These are phyloP conservation scores for Acacia pycnantha DNA, from an alignment of 331 rosid genomes.

Conservation along the genomic window DNA sequence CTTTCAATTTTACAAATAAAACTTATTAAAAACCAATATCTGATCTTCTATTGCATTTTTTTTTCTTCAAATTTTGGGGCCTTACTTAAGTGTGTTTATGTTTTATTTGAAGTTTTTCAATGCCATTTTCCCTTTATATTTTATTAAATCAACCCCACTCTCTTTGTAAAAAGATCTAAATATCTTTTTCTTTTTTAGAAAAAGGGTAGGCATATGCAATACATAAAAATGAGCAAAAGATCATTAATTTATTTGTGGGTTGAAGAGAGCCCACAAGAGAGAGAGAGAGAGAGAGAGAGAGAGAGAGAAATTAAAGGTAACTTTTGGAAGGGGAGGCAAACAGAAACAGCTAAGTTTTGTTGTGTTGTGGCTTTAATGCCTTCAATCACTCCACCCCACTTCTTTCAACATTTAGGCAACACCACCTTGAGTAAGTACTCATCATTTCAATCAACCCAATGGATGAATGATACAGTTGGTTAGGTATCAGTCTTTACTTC, in stretches of 20 bases:
- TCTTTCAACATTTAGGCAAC: not conserved
- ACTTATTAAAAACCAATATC: not conserved
- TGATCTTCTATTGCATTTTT: too few species aligned
- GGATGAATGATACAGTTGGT: too few species aligned
- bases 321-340: not conserved
- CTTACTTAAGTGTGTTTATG: not conserved
- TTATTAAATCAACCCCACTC: too few species aligned
- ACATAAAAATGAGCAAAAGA: not conserved
- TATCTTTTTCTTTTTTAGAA: too few species aligned
- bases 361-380: not conserved
- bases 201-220: not conserved
- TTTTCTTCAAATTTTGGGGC: not conserved
- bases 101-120: too few species aligned
- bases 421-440: not conserved
- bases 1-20: too few species aligned
- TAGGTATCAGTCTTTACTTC: too few species aligned
- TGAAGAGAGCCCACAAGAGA: not conserved
- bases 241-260: not conserved
- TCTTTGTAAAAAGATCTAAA: too few species aligned
- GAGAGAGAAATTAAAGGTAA: not conserved
- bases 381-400: not conserved
- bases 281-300: not conserved
- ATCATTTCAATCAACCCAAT: too few species aligned
- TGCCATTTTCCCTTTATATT: too few species aligned
- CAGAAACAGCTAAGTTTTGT: not conserved